Evolutionary conservation across 2,329 filamentous ascomycete species (phyloP), one percentile per base, ranked within the genome.

Genomic region (Aureobasidium zeae): DNA sequence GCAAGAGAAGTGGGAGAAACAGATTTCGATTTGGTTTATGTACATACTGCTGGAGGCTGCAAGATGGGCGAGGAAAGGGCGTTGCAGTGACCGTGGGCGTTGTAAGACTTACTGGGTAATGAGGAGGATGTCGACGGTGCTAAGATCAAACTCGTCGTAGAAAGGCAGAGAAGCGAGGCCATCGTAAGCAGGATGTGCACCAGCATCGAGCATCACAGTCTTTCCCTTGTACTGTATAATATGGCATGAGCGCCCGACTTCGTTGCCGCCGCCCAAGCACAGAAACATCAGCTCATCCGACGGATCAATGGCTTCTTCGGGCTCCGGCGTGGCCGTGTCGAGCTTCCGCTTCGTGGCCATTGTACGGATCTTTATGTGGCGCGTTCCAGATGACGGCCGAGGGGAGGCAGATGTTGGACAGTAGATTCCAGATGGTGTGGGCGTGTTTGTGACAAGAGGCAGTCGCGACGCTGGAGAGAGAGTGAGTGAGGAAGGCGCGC

Each of bases 161-260:
- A 95, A 98, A 0, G 91, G 91, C 38, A 98, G 78, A 8, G 86
- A 84, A 2, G 88, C 86, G 48, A 96, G 79, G 26, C 91, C 91
- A 58, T 96, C 88, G 63, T 95, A 94, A 7, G 86, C 91, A 38
- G 91, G 88, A 63, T 98, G 91, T 68, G 95, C 89, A 38, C 91
- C 91, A 38, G 91, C 91, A 68, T 98, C 91, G 54, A 98, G 85
- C 91, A 98, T 98, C 53, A 98, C 86, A 5, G 89, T 96, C 66
- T 98, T 98, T 49, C 91, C 91, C 67, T 96, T 98, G 75, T 98
- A 98, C 59, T 96, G 87, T 48, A 98, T 80, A 55, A 98, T 94
- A 62, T 98, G 91, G 64, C 91, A 96, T 52, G 91, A 96, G 52
- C 91, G 76, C 43, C 91, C 91, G 49, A 98, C 91, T 66, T 98